These are phyloP conservation scores for Kazachstania sp. DNA, from an alignment of 1,139 yeast species.

Conservation along the genomic window DNA sequence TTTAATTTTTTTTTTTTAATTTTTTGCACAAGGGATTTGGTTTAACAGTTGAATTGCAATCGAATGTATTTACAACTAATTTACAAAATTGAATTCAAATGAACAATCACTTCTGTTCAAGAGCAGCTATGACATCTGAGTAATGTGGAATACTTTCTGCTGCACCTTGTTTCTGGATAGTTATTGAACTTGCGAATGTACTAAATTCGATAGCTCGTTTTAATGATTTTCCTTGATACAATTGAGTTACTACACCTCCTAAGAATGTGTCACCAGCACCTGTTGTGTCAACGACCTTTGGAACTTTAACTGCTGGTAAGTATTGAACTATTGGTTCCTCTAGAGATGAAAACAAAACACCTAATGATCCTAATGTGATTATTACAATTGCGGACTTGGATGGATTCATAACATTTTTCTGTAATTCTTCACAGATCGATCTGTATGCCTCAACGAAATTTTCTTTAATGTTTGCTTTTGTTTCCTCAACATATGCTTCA, in stretches of 20 bases:
- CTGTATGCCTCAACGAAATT: constrained; percentile 33
- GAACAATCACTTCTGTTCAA: background rate
- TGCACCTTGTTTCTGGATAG: constrained; percentile 79
- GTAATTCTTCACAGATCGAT: constrained; percentile 34
- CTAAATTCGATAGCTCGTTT: constrained; percentile 59
- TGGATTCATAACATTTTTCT: constrained; percentile 31
- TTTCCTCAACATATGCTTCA: constrained; percentile 14
- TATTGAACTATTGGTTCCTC: constrained; percentile 22
- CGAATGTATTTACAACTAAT: background rate
- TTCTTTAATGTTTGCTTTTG: constrained; percentile 19
- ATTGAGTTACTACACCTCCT: constrained; percentile 65
- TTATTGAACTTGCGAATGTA: constrained; percentile 66
- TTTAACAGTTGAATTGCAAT: background rate
- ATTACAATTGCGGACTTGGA: constrained; percentile 42
- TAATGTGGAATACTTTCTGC: constrained; percentile 70
- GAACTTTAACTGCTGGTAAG: constrained; percentile 77
- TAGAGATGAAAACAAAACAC: constrained; percentile 44
- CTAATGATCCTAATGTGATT: constrained; percentile 73
- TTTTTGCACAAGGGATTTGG: too few relatives aligned
- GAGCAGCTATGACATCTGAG: background rate
- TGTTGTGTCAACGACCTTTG: constrained; percentile 34
- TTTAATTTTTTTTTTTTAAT: too few relatives aligned
- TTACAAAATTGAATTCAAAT: background rate
- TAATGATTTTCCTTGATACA: constrained; percentile 39
- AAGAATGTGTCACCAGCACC: constrained; percentile 94